phyloP scores from a whole-genome alignment of 805 yeast species.

The Cyberlindnera japonica region DNA sequence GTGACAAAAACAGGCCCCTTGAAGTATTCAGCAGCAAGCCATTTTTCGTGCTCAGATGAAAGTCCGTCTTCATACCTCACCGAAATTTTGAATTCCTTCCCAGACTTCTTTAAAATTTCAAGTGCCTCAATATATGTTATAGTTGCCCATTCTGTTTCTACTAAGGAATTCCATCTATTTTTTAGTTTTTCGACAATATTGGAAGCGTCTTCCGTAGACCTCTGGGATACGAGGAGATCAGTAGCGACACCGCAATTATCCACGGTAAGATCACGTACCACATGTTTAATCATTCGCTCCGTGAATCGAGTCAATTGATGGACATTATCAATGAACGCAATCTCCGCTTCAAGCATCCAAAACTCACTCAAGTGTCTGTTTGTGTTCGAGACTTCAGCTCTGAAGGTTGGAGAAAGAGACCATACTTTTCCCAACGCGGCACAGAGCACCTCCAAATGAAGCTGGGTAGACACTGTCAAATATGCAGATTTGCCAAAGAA shows the following conservation, averaged over 20 bases:
- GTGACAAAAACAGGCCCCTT: constrained; percentile 82
- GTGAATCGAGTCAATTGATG: constrained; percentile 59
- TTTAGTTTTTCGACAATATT: constrained; percentile 30
- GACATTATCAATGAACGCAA: constrained; percentile 60
- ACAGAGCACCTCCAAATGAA: constrained; percentile 81
- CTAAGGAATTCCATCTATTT: constrained; percentile 58
- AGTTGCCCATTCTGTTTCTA: constrained; percentile 53
- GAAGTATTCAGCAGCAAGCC: constrained; percentile 70
- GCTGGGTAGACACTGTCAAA: constrained; percentile 86
- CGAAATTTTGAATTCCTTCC: constrained; percentile 36
- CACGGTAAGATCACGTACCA: constrained; percentile 33
- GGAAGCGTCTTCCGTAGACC: constrained; percentile 34
- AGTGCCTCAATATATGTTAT: constrained; percentile 79
- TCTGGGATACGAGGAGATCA: constrained; percentile 31
- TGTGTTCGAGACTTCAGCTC: constrained; percentile 92
- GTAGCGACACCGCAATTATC: constrained; percentile 26
- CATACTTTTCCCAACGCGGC: constrained; percentile 77
- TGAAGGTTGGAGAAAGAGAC: constrained; percentile 86
- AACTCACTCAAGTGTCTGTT: constrained; percentile 90
- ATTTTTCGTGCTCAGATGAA: constrained; percentile 86
- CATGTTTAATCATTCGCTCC: constrained; percentile 63
- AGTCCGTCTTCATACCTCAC: constrained; percentile 72
- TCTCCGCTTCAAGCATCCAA: constrained; percentile 96
- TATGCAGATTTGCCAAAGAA: constrained; percentile 69
- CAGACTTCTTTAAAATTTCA: constrained; percentile 37